phyloP scores from a whole-genome alignment of 495 filamentous ascomycete species.

The Lentithecium fluviatile region DNA sequence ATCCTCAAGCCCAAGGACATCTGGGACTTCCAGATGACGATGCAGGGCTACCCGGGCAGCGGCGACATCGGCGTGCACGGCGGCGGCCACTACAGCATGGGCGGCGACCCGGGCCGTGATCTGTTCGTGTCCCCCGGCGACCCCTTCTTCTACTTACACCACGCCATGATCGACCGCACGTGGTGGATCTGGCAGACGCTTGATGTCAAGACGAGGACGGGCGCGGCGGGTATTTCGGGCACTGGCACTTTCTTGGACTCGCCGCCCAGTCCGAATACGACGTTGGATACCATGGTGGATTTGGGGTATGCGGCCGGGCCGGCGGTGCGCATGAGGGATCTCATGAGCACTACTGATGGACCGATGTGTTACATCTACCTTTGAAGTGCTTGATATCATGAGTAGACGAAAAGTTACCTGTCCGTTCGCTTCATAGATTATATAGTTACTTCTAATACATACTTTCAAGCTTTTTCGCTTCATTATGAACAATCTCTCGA shows the following conservation, averaged over 20 bases:
- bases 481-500: no score
- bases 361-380: conserved; percentile 33
- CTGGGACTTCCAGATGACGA: conserved; percentile 29
- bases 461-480: no score
- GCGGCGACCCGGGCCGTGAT: conserved; percentile 30
- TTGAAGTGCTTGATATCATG: conserved; percentile 14
- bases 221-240: conserved; percentile 23
- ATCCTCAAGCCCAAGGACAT: conserved; percentile 18
- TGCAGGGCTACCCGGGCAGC: conserved; percentile 25
- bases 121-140: conserved; percentile 31
- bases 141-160: conserved; percentile 28
- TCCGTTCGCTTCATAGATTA: background rate
- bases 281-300: conserved; percentile 17
- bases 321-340: conserved; percentile 10
- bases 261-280: conserved; percentile 20
- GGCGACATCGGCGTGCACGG: conserved; percentile 32
- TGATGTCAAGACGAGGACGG: conserved; percentile 1
- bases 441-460: no score
- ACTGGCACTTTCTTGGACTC: conserved; percentile 27
- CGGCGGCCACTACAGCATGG: conserved; percentile 28
- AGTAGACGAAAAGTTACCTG: conserved; percentile 40
- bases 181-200: conserved; percentile 34
- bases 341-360: conserved; percentile 33
- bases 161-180: conserved; percentile 28
- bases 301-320: conserved; percentile 25